Percentiles rank a stretch among this genome's conserved stretches.
phyloP scores from a whole-genome alignment of 768 basidiomycete species.

The Chlorophyllum brunneum region DNA sequence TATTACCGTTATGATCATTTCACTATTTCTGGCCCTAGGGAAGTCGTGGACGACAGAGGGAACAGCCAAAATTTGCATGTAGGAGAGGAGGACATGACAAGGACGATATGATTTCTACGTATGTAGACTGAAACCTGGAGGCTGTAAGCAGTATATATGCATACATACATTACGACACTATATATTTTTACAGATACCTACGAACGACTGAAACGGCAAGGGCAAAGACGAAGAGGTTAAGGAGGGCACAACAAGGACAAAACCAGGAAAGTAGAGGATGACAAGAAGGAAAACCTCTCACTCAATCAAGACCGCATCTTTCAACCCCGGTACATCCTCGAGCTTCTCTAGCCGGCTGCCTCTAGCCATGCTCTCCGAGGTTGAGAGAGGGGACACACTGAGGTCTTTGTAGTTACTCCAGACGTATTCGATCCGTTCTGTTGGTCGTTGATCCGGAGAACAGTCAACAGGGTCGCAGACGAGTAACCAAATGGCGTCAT shows the following conservation, averaged over 20 bases:
- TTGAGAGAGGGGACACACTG: constrained; percentile 68
- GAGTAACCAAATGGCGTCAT: constrained; percentile 94
- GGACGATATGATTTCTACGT: not conserved
- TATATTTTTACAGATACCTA: constrained; percentile 6
- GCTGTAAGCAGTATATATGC: not conserved
- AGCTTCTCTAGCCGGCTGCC: constrained; percentile 65
- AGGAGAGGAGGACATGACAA: constrained; percentile 14
- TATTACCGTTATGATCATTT: constrained; percentile 69
- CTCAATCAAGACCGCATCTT: constrained; percentile 26
- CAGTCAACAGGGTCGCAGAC: constrained; percentile 58
- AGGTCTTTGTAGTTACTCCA: constrained; percentile 65
- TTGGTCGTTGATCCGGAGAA: constrained; percentile 44
- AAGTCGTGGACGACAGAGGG: constrained; percentile 79
- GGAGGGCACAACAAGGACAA: not conserved
- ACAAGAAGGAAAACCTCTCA: not conserved
- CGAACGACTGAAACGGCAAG: not conserved
- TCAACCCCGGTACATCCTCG: constrained; percentile 53
- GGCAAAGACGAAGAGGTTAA: too few species aligned
- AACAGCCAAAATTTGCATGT: constrained; percentile 64
- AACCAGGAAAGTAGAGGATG: not conserved
- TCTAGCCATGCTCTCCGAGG: constrained; percentile 61
- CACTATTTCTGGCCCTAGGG: constrained; percentile 68
- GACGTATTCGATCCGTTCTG: constrained; percentile 58
- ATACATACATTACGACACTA: constrained; percentile 11
- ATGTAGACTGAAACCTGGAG: not conserved